Evolutionary conservation across 495 filamentous ascomycete species (phyloP), one percentile per base, ranked within the genome.

Genomic region (Polyplosphaeria fusca): DNA sequence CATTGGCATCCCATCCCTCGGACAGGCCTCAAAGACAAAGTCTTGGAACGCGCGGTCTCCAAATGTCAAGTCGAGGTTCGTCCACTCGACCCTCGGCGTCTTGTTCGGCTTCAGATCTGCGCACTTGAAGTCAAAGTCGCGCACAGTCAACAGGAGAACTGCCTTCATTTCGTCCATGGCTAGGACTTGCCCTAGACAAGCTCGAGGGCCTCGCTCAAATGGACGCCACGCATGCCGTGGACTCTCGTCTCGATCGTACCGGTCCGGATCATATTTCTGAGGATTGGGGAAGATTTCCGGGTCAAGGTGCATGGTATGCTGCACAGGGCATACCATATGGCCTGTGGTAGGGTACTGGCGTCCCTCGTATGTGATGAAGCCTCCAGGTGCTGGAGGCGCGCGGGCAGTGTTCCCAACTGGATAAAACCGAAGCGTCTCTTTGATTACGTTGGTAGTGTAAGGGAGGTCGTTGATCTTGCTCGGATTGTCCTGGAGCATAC

Each of bases 121-220:
- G 27, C 46, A 52, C 43, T 56, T 28, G 25, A 65, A 61, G 51
- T 65, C 62, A 37, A 61, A 65, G 22, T 61, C 57, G 3, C 51
- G 24, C 5, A 53, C 38, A 1, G 62, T 61, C 27, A 65, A 22
- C 35, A 65, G 25, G 2, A 59, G 37, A 7, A 55, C 20, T 13
- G 57, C 27, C 23, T 37, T 53, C 52, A 66, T 37, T 38, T 62
- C 59, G 18, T 61, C 48, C 49, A 61, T 50, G 2, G 63, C 63
- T 3, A 66, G 39, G 12, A 18, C 37, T 30, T 62, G 51, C n/a
- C 62, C 62, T 14, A 61, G 12, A 38, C 62, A 65, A 0, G 37
- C 28, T 23, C 62, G 16, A 14, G 52, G 32, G 19, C 62, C 58
- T 7, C 42, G 44, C 20, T 57, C 52, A 47, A 65, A 65, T 37